These are phyloP conservation scores for Trichoderma sp. DNA, from an alignment of 2,329 filamentous ascomycete species.

Conservation along the genomic window DNA sequence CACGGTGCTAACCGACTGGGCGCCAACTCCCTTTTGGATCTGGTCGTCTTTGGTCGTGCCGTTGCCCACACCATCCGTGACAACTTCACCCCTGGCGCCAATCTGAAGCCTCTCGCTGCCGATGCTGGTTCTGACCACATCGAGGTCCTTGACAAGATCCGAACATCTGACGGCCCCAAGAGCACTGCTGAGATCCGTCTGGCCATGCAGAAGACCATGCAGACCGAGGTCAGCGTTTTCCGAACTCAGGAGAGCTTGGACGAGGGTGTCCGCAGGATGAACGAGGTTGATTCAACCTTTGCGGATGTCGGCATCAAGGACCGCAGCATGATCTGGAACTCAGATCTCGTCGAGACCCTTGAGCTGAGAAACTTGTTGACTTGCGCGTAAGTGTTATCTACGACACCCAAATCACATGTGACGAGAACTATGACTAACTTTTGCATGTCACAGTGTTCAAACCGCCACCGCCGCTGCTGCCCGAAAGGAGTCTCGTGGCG, in stretches of 20 bases:
- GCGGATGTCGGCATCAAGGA: constrained; percentile 90
- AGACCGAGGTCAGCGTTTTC: constrained; percentile 96
- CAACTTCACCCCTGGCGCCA: constrained; percentile 80
- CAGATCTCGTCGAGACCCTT: constrained; percentile 91
- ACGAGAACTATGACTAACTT: background rate
- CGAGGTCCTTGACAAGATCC: constrained; percentile 77
- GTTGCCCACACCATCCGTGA: constrained; percentile 97
- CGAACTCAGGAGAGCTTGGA: constrained; percentile 90
- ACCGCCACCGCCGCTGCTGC: constrained; percentile 87
- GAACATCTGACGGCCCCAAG: constrained; percentile 80
- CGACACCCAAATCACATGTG: background rate
- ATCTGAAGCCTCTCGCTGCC: constrained; percentile 74
- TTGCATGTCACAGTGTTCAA: constrained; percentile 62
- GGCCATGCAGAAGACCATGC: constrained; percentile 98
- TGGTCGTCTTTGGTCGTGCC: constrained; percentile 96
- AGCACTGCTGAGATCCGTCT: constrained; percentile 83
- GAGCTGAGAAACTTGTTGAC: constrained; percentile 94
- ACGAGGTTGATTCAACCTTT: constrained; percentile 76
- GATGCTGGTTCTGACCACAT: constrained; percentile 90
- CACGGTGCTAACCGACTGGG: constrained; percentile 97
- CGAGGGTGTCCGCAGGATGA: constrained; percentile 87
- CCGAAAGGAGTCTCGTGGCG: constrained; percentile 95
- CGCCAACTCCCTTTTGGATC: constrained; percentile 95
- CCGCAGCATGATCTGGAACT: constrained; percentile 99
- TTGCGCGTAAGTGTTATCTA: constrained; percentile 70